A percentile compares a stretch with the other conserved stretches of the same genome.
Conservation (phyloP, 768 basidiomycete genomes). For the Suillus cothurnatus region DNA sequence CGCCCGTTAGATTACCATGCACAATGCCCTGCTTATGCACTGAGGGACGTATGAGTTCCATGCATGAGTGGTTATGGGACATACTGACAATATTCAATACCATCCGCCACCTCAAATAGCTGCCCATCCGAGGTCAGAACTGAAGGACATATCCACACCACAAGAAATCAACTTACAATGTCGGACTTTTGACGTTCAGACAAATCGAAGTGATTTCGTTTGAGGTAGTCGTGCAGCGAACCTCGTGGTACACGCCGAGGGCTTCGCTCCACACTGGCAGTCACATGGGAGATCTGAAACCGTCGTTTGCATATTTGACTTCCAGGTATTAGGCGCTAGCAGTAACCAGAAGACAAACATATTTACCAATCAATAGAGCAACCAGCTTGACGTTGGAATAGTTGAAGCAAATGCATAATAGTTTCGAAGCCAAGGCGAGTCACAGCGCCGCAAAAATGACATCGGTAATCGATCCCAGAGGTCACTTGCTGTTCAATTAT, state of each 20-base stretch:
- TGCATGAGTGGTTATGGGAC: neutral
- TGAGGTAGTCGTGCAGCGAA: neutral
- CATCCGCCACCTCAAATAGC: neutral
- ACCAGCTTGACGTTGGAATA: conserved; percentile 22
- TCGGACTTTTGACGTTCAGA: neutral
- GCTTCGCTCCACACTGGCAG: neutral
- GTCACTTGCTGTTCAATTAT: conserved; percentile 23
- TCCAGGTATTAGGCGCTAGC: conserved; percentile 13
- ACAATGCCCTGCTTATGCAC: neutral
- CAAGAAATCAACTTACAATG: neutral
- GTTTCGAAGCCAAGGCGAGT: conserved; percentile 9
- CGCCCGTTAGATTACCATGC: neutral
- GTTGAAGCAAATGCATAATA: conserved; percentile 19
- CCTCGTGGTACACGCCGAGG: neutral
- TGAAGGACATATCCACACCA: neutral
- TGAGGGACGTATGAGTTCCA: neutral
- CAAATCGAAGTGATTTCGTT: neutral
- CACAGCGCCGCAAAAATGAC: conserved; percentile 21
- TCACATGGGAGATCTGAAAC: conserved; percentile 21
- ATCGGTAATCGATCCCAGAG: conserved; percentile 17
- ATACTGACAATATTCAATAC: neutral
- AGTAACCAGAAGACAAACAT: neutral
- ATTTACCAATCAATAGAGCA: conserved; percentile 29
- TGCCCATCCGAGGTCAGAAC: neutral
- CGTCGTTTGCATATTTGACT: conserved; percentile 27